Evolutionary conservation across 2,329 filamentous ascomycete genomes (phyloP).

Genomic region (Alternaria gansuensis): DNA sequence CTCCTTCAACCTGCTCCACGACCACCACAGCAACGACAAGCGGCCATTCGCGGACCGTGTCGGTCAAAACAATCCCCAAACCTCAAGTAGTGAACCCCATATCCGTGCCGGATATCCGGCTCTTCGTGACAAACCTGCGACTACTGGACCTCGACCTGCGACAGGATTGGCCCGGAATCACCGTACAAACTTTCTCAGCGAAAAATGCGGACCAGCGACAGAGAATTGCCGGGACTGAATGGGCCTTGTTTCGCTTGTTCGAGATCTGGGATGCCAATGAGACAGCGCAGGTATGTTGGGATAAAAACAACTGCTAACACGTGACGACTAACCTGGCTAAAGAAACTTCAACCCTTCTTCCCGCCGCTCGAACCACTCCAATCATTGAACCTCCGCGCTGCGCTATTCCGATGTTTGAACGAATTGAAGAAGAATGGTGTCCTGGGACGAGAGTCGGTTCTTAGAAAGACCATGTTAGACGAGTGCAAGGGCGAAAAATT

Average conservation of each 20-base stretch:
- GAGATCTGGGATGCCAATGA: conserved; percentile 81
- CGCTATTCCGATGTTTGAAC: conserved; percentile 81
- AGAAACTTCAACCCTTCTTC: conserved; percentile 92
- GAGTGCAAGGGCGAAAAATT: conserved; percentile 93
- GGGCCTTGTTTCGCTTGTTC: conserved; percentile 89
- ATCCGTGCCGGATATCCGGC: conserved; percentile 45
- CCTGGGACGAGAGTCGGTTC: conserved; percentile 78
- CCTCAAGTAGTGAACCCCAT: conserved; percentile 32
- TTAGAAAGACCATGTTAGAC: conserved; percentile 95
- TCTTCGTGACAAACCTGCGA: conserved; percentile 84
- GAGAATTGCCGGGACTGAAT: conserved; percentile 84
- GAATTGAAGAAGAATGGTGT: conserved; percentile 87
- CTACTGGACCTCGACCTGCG: conserved; percentile 80
- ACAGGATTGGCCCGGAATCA: conserved; percentile 82
- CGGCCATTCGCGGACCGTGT: conserved; percentile 40
- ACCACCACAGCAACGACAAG: conserved; percentile 29
- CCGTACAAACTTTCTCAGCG: conserved; percentile 72
- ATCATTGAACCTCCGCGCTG: conserved; percentile 87
- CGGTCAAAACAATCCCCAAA: conserved; percentile 46
- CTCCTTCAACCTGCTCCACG: conserved; percentile 37
- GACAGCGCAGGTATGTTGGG: conserved; percentile 69
- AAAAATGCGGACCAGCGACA: conserved; percentile 81
- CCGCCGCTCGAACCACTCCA: conserved; percentile 89
- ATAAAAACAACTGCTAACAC: not conserved
- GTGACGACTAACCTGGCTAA: conserved; percentile 8